A percentile compares a stretch with the other conserved stretches of the same genome.
Conservation (phyloP, 306 rosid genomes). For the Lablab purpureus region DNA sequence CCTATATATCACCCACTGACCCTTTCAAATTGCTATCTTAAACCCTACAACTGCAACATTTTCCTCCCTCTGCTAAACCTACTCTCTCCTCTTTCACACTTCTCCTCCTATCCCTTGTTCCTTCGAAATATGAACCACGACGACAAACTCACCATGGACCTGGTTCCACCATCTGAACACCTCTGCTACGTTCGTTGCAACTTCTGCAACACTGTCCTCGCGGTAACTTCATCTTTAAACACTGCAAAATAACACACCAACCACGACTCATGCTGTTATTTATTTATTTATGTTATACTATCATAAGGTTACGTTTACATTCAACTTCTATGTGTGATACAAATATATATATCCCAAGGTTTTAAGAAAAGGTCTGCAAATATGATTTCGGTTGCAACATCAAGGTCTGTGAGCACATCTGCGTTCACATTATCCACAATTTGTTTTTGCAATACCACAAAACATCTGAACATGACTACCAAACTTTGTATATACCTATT, state of each 20-base stretch:
- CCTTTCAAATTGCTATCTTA: conserved; percentile 47
- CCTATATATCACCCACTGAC: conserved; percentile 42
- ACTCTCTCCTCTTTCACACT: neutral
- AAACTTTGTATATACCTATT: neutral
- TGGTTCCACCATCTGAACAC: conserved; percentile 78
- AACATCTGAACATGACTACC: too few relatives aligned
- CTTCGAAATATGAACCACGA: conserved; percentile 64
- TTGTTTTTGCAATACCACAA: neutral
- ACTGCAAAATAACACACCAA: neutral
- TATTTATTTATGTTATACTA: neutral
- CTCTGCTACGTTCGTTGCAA: conserved; percentile 97
- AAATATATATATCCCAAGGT: neutral
- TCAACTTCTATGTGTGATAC: neutral
- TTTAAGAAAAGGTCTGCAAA: neutral
- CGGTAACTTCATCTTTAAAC: conserved; percentile 58
- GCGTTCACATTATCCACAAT: neutral
- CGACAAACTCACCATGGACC: conserved; percentile 78
- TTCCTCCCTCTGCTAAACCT: conserved; percentile 25
- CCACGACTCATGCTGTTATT: neutral
- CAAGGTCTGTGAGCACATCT: neutral
- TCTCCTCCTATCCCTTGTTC: neutral
- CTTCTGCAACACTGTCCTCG: conserved; percentile 96
- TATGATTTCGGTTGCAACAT: neutral
- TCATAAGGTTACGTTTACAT: neutral
- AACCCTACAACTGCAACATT: conserved; percentile 47